Percentiles rank a stretch among this genome's conserved stretches.
phyloP scores from a whole-genome alignment of 148 eudicot genomes.

The Simmondsia chinensis region DNA sequence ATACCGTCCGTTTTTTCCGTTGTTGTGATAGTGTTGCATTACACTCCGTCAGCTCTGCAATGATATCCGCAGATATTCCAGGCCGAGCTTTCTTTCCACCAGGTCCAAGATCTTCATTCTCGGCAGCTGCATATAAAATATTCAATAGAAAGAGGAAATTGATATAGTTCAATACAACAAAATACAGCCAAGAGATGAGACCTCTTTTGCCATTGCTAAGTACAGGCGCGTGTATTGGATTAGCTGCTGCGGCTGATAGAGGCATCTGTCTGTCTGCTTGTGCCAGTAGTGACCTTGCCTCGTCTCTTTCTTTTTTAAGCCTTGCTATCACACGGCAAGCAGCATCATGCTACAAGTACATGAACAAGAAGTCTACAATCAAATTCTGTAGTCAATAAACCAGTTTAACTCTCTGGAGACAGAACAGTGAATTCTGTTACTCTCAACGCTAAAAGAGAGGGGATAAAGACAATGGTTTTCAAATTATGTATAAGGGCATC shows the following conservation, averaged over 20 bases:
- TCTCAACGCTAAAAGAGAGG: too few species aligned
- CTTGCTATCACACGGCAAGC: conserved; percentile 99
- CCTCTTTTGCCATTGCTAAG: conserved; percentile 95
- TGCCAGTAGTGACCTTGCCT: conserved; percentile 70
- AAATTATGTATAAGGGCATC: too few species aligned
- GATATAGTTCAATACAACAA: not conserved
- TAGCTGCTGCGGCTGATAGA: conserved; percentile 26
- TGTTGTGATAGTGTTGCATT: conserved; percentile 83
- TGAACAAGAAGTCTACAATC: not conserved
- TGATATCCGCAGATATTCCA: conserved; percentile 66
- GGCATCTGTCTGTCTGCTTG: conserved; percentile 84
- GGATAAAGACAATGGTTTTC: too few species aligned
- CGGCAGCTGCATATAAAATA: conserved; percentile 36
- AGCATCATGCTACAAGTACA: conserved; percentile 84
- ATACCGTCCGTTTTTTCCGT: conserved; percentile 84
- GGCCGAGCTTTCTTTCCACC: conserved; percentile 55
- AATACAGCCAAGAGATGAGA: conserved; percentile 7
- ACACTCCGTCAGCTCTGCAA: conserved; percentile 79
- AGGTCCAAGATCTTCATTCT: conserved; percentile 51
- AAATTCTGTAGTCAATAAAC: not conserved
- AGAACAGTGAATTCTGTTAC: not conserved
- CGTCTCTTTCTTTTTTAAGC: conserved; percentile 93
- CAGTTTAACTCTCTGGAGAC: not conserved
- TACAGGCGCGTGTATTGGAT: conserved; percentile 37
- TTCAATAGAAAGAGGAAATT: conserved; percentile 2